Evolutionary conservation across 805 yeast species (phyloP).

Genomic region (Blastobotrys attinorum): DNA sequence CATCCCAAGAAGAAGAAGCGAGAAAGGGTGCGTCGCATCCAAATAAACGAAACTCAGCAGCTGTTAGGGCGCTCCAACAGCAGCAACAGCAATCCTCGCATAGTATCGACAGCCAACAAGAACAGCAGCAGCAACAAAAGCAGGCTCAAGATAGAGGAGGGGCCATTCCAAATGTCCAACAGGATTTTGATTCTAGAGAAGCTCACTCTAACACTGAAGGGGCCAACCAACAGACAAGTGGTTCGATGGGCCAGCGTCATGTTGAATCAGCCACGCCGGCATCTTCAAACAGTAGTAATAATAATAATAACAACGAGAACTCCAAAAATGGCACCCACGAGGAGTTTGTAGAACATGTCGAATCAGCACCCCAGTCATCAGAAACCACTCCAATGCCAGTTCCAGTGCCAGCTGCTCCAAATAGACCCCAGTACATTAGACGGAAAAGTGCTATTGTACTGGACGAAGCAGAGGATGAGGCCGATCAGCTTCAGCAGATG

Average conservation of each 20-base stretch:
- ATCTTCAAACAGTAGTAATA: no score
- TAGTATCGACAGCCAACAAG: not conserved
- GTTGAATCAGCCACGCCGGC: no score
- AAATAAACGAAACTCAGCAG: not conserved
- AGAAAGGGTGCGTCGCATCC: not conserved
- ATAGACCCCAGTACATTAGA: constrained; percentile 27
- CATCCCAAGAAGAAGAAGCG: constrained; percentile 17
- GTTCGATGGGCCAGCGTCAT: not conserved
- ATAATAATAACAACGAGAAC: no score
- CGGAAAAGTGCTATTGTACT: constrained; percentile 67
- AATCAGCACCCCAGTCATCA: not conserved
- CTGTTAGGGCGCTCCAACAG: not conserved
- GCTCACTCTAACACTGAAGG: no score
- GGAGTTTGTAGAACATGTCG: constrained; percentile 5
- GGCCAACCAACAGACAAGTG: not conserved
- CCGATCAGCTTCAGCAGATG: constrained; percentile 44
- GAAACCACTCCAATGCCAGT: not conserved
- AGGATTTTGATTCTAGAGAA: no score
- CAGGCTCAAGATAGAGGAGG: no score
- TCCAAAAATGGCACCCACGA: constrained; percentile 8
- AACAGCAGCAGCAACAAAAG: not conserved
- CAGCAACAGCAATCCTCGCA: not conserved
- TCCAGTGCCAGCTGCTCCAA: constrained; percentile 1
- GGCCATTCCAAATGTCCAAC: constrained; percentile 4
- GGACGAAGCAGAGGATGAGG: constrained; percentile 32